Evolutionary conservation across 768 basidiomycete genomes (phyloP).

Genomic region (Hygrocybe punicea): DNA sequence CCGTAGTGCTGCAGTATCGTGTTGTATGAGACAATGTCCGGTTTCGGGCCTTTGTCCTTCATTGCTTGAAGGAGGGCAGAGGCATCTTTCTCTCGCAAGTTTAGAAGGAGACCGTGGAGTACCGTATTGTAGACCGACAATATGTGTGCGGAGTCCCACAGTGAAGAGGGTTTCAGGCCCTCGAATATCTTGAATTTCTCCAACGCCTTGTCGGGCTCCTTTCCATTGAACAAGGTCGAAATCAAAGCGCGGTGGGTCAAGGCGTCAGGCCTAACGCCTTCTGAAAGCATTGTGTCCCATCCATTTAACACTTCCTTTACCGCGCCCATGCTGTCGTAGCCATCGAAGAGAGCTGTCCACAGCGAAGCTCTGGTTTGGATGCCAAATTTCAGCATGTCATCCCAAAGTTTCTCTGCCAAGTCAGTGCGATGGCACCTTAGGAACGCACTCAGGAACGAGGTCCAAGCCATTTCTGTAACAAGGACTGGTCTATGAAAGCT

Average conservation of each 20-base stretch:
- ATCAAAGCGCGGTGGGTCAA: slow-evolving; percentile 70
- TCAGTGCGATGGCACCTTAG: slow-evolving; percentile 53
- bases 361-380: slow-evolving; percentile 52
- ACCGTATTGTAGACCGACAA: slow-evolving; percentile 70
- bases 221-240: slow-evolving; percentile 52
- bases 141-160: slow-evolving; percentile 16
- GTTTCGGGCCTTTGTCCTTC: slow-evolving; percentile 51
- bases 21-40: slow-evolving; percentile 78
- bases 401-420: slow-evolving; percentile 63
- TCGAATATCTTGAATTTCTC: slow-evolving; percentile 51
- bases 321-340: slow-evolving; percentile 51
- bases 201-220: slow-evolving; percentile 50
- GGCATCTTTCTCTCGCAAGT: slow-evolving; percentile 40
- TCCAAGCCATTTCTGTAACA: slow-evolving; percentile 60
- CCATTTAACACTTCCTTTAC: slow-evolving; percentile 51
- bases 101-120: slow-evolving; percentile 59
- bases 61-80: slow-evolving; percentile 43
- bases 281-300: slow-evolving; percentile 63
- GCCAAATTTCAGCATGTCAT: slow-evolving; percentile 52
- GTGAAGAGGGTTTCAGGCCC: slow-evolving; percentile 18
- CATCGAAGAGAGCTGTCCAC: slow-evolving; percentile 72
- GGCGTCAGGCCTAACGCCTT: slow-evolving; percentile 55
- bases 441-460: slow-evolving; percentile 63
- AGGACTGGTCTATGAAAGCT: slow-evolving; percentile 43
- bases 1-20: slow-evolving; percentile 69